Evolutionary conservation across 192 early-diverging fungal species (phyloP).

Genomic region (Entomortierella chlamydospora): DNA sequence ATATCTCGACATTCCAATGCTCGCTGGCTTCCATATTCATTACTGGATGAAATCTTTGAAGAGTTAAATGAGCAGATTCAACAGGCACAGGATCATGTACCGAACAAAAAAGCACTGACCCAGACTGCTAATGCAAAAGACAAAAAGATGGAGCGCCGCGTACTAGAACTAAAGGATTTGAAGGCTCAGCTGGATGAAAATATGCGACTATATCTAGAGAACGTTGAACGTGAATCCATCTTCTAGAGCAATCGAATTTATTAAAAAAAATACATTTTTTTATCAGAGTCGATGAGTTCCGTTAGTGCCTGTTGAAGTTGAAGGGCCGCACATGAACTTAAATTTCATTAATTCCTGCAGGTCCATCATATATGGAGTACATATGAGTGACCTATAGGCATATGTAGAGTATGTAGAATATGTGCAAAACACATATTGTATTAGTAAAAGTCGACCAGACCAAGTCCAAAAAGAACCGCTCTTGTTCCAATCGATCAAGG

Average conservation of each 20-base stretch:
- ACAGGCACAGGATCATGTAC: not conserved
- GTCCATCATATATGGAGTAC: no score
- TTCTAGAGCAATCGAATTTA: no score
- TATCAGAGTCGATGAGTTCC: no score
- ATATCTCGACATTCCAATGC: conserved; percentile 41
- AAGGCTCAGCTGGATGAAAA: conserved; percentile 27
- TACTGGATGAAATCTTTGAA: conserved; percentile 44
- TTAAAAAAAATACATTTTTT: no score
- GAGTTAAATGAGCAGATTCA: conserved; percentile 17
- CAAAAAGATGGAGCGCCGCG: not conserved
- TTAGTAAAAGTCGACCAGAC: not conserved
- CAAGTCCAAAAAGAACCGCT: not conserved
- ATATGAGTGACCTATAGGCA: no score
- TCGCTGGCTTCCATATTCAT: conserved; percentile 47
- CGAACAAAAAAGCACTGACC: no score
- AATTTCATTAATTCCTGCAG: no score
- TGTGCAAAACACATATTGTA: not conserved
- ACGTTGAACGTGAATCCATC: conserved; percentile 36
- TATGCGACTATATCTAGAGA: conserved; percentile 37
- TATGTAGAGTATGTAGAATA: no score
- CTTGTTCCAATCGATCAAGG: no score
- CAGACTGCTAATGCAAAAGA: not conserved
- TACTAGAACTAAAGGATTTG: conserved; percentile 14
- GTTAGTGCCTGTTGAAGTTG: no score
- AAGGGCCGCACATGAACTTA: no score